These are phyloP conservation scores for Chimonanthus praecox DNA, from an alignment of 164 flowering plant genomes.

Conservation along the genomic window DNA sequence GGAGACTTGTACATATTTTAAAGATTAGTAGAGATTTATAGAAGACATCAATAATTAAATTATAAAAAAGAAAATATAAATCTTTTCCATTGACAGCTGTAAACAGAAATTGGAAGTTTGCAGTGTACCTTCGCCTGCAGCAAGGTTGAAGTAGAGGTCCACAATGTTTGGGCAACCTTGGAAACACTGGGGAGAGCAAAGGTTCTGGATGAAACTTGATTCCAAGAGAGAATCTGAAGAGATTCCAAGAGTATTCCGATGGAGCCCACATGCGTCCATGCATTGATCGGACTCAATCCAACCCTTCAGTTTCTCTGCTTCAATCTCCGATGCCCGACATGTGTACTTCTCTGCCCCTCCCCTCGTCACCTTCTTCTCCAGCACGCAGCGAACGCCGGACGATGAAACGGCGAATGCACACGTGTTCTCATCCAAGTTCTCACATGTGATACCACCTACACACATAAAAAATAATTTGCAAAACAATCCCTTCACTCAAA, in stretches of 20 bases:
- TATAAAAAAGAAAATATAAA: too few relatives aligned
- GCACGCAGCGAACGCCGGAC: slow-evolving; percentile 54
- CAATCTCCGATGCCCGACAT: slow-evolving; percentile 50
- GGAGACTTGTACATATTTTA: too few relatives aligned
- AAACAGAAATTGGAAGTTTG: neutral
- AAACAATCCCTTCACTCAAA: neutral
- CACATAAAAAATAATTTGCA: neutral
- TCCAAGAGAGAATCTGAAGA: slow-evolving; percentile 68
- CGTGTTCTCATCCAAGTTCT: slow-evolving; percentile 31
- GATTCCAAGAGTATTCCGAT: slow-evolving; percentile 46
- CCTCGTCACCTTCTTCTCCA: slow-evolving; percentile 48
- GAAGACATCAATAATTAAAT: too few relatives aligned
- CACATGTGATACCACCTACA: slow-evolving; percentile 43
- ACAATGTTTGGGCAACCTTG: slow-evolving; percentile 57
- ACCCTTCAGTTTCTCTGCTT: slow-evolving; percentile 38
- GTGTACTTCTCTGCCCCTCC: slow-evolving; percentile 36
- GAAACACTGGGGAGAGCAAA: slow-evolving; percentile 64
- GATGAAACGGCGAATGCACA: slow-evolving; percentile 65
- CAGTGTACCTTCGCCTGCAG: slow-evolving; percentile 65
- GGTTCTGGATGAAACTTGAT: slow-evolving; percentile 37
- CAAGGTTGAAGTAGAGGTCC: slow-evolving; percentile 71
- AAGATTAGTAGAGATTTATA: too few relatives aligned
- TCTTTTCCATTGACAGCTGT: too few relatives aligned
- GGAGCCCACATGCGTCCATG: slow-evolving; percentile 50
- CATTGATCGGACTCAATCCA: slow-evolving; percentile 54